Percentiles rank a stretch among this genome's conserved stretches.
phyloP scores from a whole-genome alignment of 192 early-diverging fungal genomes.

The Globomyces pollinis-pini region DNA sequence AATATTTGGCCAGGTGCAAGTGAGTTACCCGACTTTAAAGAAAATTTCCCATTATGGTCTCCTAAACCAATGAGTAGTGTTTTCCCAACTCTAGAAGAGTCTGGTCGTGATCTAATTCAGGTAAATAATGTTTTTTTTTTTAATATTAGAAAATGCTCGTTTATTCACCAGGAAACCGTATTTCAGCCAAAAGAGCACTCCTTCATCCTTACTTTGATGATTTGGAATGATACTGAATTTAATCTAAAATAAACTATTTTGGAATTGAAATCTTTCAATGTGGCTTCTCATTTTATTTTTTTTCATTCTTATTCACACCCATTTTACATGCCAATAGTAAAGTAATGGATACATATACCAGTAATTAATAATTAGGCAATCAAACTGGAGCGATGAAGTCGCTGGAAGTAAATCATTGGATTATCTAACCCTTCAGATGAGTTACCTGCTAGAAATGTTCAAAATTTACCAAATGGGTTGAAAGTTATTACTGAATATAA shows the following conservation, averaged over 20 bases:
- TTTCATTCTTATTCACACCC: too few species aligned
- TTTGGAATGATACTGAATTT: background rate
- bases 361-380: too few species aligned
- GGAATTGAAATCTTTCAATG: too few species aligned
- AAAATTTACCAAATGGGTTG: slow-evolving; percentile 66
- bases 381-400: slow-evolving; percentile 74
- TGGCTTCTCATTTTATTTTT: too few species aligned
- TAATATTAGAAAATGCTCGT: slow-evolving; percentile 50
- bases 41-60: slow-evolving; percentile 67
- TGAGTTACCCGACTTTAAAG: slow-evolving; percentile 75
- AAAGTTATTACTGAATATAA: slow-evolving; percentile 59
- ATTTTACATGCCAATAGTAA: too few species aligned
- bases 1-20: slow-evolving; percentile 68
- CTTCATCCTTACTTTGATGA: slow-evolving; percentile 66
- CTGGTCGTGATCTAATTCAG: slow-evolving; percentile 65
- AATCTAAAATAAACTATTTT: too few species aligned
- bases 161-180: slow-evolving; percentile 69
- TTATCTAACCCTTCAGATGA: slow-evolving; percentile 32
- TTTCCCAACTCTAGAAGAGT: slow-evolving; percentile 46
- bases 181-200: slow-evolving; percentile 79
- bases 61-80: slow-evolving; percentile 35
- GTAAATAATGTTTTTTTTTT: slow-evolving; percentile 10
- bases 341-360: too few species aligned
- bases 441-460: slow-evolving; percentile 56
- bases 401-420: slow-evolving; percentile 49